Percentiles rank a stretch among this genome's conserved stretches.
phyloP scores from a whole-genome alignment of 2,329 filamentous ascomycete species.

The Helicocarpus griseus region DNA sequence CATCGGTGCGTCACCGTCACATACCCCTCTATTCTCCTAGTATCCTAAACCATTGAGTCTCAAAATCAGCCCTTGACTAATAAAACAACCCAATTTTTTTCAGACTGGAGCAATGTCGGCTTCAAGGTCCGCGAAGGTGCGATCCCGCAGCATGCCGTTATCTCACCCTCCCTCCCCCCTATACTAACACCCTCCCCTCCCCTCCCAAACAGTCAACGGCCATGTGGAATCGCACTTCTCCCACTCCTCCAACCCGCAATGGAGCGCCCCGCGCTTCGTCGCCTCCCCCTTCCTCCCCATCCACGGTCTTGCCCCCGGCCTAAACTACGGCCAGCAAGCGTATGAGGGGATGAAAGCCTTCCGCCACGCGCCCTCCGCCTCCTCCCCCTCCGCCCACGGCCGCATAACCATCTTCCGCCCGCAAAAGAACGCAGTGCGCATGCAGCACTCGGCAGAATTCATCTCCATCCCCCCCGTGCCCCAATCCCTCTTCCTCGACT shows the following conservation, averaged over 20 bases:
- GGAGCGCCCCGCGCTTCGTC: constrained; percentile 71
- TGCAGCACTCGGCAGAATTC: constrained; percentile 75
- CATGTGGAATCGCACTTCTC: constrained; percentile 86
- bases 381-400: constrained; percentile 39
- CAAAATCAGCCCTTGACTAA: not conserved
- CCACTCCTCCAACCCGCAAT: constrained; percentile 57
- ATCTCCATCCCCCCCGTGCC: constrained; percentile 78
- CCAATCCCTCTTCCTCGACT: constrained; percentile 62
- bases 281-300: constrained; percentile 74
- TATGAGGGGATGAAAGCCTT: constrained; percentile 99
- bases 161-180: not conserved
- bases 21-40: not conserved
- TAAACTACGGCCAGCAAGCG: constrained; percentile 96
- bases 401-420: constrained; percentile 81
- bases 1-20: constrained; percentile 45
- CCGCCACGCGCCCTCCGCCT: constrained; percentile 49
- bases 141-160: too few relatives aligned
- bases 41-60: not conserved
- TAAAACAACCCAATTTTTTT: constrained; percentile 1
- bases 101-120: constrained; percentile 86
- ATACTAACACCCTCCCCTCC: not conserved
- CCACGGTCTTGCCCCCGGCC: constrained; percentile 87
- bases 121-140: constrained; percentile 85
- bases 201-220: constrained; percentile 58
- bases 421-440: constrained; percentile 68